Base-by-base conservation (phyloP, 768 basidiomycete genomes). In the Terana coerulea region DNA sequence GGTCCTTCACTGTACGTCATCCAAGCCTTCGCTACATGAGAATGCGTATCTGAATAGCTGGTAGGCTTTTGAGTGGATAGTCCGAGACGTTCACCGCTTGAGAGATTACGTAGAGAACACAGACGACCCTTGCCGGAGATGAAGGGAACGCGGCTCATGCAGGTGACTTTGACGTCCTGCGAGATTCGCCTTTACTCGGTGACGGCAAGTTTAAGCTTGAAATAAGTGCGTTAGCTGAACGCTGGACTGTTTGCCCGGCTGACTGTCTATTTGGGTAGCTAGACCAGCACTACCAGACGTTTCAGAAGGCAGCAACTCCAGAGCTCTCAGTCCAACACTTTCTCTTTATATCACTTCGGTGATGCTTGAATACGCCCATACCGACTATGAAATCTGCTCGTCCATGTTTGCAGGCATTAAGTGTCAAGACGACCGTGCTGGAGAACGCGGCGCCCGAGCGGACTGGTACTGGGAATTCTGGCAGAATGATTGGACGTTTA, bases 391-490 rank as follows among this genome's bases (percentile, higher is more conserved):
- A 60, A 74, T 78, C 47, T 71, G 73, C 10, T 77, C 83, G 5
- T 80, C 84, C 11, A 85, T 89, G 73, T 81, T 88, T 72, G 77
- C 80, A 12, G 86, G 83, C 11, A 83, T 90, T 53, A 86, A 83
- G 60, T 81, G 78, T 40, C 77, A 81, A 56, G 77, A 80, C 51
- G 78, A 82, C 55, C 73, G 78, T 42, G 66, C 69, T 10, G 86
- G 86, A 5, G 77, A 82, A 59, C 75, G 83, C 10, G 79, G 82
- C 5, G 79, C 81, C 0, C 79, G 84, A 14, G 71, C 83, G 26
- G 79, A 86, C 35, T 90, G 86, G 84, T 71, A 83, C 22, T 90
- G 86, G 86, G 82, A 87, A 51, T 69, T 69, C 49, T 86, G 84
- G 81, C 79, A 86, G 53, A 77, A 73, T 53, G 83, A 86, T 53